These are phyloP conservation scores for Blepharisma undulans DNA, from an alignment of 169 alveolate genomes.

Conservation along the genomic window DNA sequence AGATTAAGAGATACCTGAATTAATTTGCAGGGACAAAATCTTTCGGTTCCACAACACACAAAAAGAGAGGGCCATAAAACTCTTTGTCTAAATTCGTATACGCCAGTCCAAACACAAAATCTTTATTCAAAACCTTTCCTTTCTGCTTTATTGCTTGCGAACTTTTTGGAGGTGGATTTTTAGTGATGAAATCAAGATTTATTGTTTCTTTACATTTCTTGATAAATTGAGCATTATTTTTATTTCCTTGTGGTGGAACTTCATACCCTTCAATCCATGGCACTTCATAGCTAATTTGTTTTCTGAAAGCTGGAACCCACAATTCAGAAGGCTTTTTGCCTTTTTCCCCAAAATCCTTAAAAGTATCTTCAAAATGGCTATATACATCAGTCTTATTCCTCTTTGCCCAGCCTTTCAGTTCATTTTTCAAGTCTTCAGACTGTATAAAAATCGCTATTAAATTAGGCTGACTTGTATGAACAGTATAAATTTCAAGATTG, in stretches of 20 bases:
- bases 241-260: neutral
- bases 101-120: constrained; percentile 13
- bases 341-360: neutral
- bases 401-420: neutral
- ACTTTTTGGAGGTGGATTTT: neutral
- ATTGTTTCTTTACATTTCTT: neutral
- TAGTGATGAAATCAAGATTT: neutral
- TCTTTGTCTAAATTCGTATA: neutral
- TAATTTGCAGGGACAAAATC: neutral
- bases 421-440: neutral
- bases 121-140: neutral
- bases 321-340: neutral
- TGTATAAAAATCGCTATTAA: neutral
- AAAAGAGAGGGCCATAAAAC: neutral
- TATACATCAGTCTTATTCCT: neutral
- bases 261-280: constrained; percentile 34
- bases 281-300: neutral
- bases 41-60: constrained; percentile 3
- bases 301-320: constrained; percentile 18
- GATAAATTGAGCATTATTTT: neutral
- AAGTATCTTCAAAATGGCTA: neutral
- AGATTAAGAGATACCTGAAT: neutral
- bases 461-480: neutral
- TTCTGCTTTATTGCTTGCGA: neutral
- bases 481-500: neutral